Evolutionary conservation across 225 moss, liverwort and hornwort species (phyloP), one percentile per base, ranked within the genome.

Genomic region (Rhytidiadelphus loreus): DNA sequence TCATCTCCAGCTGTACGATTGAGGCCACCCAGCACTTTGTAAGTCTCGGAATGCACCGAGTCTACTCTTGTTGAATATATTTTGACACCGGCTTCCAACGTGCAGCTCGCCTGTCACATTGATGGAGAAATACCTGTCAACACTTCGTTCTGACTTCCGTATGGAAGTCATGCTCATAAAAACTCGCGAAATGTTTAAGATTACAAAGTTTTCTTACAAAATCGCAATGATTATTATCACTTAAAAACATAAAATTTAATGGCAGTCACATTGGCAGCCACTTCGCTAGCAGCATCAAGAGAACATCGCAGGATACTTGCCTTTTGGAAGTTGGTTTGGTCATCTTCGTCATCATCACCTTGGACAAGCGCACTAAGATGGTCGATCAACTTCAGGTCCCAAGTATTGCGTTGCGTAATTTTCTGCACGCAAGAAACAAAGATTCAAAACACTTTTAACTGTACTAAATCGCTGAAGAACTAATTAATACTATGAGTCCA

Each of bases 1-100:
- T 90, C 90, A 86, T 93, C 95, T 85, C 89, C 91, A 88, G 95
- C 91, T 72, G 93, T 95, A 92, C 97, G 99, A 84, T 95, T 93
- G 37, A 99, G 96, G 59, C 97, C 96, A 86, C 97, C 96, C 76
- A 96, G 93, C 66, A 97, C 89, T 92, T 97, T 99, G 86, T 95
- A 96, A 57, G 99, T 93, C 92, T 97, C 96, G 41, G 96, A 95
- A 87, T 99, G 99, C 83, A 97, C 97, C n/a, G 99, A 99, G 83
- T 99, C 99, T 68, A 99, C 99, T 89, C 99, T 92, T 72, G 90
- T 96, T 13, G 97, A 96, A 86, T 97, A 99, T 50, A 99, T 99
- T 89, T 96, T 99, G 81, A 99, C 96, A 85, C 99, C 99, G 80
- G 97, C 97, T 95, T 99, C 99, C 89, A 99, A 92, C 29, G 97